A percentile compares a stretch with the other conserved stretches of the same genome.
Conservation (phyloP, 176 grass and related monocot genomes). For the Phoenix roebelenii region DNA sequence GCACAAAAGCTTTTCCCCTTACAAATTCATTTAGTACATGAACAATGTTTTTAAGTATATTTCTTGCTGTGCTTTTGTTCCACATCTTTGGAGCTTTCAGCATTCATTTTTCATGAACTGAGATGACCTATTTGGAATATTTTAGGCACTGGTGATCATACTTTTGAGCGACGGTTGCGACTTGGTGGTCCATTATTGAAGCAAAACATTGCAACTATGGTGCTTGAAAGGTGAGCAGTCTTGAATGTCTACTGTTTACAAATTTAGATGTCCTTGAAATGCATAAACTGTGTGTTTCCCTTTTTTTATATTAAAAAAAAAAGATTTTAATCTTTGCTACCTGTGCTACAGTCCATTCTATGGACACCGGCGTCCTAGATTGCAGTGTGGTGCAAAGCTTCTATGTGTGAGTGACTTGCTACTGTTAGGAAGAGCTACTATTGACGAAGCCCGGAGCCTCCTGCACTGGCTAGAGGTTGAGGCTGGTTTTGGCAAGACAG, state of each 20-base stretch:
- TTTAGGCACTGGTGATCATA: slow-evolving; percentile 87
- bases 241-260: not conserved
- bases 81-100: no score
- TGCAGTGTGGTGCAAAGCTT: slow-evolving; percentile 77
- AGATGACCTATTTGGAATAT: slow-evolving; percentile 14
- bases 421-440: slow-evolving; percentile 89
- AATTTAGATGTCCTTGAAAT: not conserved
- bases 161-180: slow-evolving; percentile 82
- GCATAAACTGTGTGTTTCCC: slow-evolving; percentile 1
- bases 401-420: slow-evolving; percentile 86
- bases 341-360: slow-evolving; percentile 79
- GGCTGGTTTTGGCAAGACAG: slow-evolving; percentile 79
- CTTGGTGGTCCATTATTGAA: slow-evolving; percentile 83
- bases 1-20: no score
- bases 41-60: no score
- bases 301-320: not conserved
- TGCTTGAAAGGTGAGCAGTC: slow-evolving; percentile 80
- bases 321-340: slow-evolving; percentile 19
- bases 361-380: slow-evolving; percentile 70
- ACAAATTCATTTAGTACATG: no score
- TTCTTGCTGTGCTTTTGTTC: no score
- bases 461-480: slow-evolving; percentile 85
- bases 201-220: slow-evolving; percentile 96
- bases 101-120: no score
- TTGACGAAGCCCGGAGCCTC: slow-evolving; percentile 88